Evolutionary conservation across 2,329 filamentous ascomycete genomes (phyloP).

Genomic region (Sporothrix brunneoviolacea): DNA sequence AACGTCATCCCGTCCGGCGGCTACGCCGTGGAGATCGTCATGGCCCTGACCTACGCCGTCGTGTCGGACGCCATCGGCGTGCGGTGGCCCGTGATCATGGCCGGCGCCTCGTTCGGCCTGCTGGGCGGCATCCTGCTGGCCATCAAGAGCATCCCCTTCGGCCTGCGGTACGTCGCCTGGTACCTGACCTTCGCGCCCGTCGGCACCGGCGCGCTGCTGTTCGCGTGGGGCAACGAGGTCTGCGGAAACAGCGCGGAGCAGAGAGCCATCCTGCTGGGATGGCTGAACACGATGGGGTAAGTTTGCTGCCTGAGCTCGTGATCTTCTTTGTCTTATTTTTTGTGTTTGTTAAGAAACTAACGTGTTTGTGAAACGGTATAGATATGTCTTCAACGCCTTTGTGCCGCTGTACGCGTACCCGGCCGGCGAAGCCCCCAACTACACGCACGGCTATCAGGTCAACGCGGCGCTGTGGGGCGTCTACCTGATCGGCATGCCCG

Average conservation of each 20-base stretch:
- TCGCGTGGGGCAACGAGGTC: constrained; percentile 30
- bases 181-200: constrained; percentile 31
- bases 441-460: not conserved
- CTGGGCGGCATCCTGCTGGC: constrained; percentile 24
- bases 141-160: constrained; percentile 29
- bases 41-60: constrained; percentile 29
- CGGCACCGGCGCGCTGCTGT: constrained; percentile 27
- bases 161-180: constrained; percentile 29
- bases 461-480: not conserved
- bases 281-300: not conserved
- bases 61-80: constrained; percentile 33
- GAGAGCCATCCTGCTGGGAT: constrained; percentile 40
- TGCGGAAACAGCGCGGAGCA: constrained; percentile 19
- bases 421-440: not conserved
- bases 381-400: not conserved
- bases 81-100: constrained; percentile 33
- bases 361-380: too few species aligned
- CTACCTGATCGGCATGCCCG: not conserved
- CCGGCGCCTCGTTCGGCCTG: constrained; percentile 22
- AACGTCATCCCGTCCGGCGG: constrained; percentile 23
- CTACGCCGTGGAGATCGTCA: constrained; percentile 27
- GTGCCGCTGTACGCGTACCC: not conserved
- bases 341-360: too few species aligned
- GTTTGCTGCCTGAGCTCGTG: too few species aligned
- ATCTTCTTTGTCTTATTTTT: too few species aligned